These are phyloP conservation scores for Botrytis cinerea DNA, from an alignment of 2,329 filamentous ascomycete species.

Conservation along the genomic window DNA sequence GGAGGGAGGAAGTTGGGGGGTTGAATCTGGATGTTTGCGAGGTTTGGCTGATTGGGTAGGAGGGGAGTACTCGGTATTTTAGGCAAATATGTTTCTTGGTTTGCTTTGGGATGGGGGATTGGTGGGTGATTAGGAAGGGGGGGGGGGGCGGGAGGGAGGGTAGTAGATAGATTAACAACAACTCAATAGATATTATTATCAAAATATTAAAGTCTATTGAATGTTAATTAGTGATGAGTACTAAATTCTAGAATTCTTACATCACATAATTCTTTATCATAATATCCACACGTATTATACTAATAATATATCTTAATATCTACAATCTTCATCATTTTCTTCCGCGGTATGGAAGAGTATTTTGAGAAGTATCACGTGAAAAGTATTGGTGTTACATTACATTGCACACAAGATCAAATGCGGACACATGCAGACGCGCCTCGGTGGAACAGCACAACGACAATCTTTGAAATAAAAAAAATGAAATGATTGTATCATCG, in stretches of 20 bases:
- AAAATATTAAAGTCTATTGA: neutral
- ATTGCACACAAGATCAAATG: neutral
- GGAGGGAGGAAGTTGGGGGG: no score
- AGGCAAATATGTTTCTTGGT: neutral
- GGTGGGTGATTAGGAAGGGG: no score
- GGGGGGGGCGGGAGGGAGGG: neutral
- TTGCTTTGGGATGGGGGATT: neutral
- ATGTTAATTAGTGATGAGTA: neutral
- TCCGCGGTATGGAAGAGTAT: rapidly evolving
- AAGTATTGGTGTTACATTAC: neutral
- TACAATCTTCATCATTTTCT: neutral
- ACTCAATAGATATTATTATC: neutral
- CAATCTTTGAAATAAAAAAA: no score
- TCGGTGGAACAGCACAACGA: neutral
- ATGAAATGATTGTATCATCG: no score
- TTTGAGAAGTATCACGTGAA: neutral
- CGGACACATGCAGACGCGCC: neutral
- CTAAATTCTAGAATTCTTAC: neutral
- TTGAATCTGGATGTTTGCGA: neutral
- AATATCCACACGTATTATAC: neutral
- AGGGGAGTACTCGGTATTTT: neutral
- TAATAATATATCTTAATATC: neutral
- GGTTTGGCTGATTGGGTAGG: neutral
- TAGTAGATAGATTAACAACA: neutral
- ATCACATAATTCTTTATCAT: rapidly evolving